Conservation (phyloP, 371 early-diverging fungal genomes). For the Syncephalastrum monosporum region DNA sequence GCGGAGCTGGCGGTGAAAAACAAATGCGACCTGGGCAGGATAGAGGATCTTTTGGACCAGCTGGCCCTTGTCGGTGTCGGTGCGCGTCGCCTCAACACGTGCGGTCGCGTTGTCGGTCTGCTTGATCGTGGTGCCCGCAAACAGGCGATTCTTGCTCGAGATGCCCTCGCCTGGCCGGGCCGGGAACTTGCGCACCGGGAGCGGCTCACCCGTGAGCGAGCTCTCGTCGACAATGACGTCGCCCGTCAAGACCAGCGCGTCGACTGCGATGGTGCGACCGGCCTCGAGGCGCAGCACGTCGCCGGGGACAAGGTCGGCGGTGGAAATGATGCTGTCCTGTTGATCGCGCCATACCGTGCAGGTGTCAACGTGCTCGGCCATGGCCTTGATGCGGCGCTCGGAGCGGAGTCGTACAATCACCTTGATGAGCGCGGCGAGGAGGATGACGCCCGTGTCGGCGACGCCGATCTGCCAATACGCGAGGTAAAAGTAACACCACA, state of each 20-base stretch:
- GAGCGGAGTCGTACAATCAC: slow-evolving; percentile 57
- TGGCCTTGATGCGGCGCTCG: slow-evolving; percentile 57
- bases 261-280: slow-evolving; percentile 54
- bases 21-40: slow-evolving; percentile 67
- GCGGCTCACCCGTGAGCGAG: slow-evolving; percentile 59
- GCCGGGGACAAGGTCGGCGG: slow-evolving; percentile 64
- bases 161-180: slow-evolving; percentile 19
- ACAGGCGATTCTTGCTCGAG: slow-evolving; percentile 22
- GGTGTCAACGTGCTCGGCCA: slow-evolving; percentile 55
- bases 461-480: slow-evolving; percentile 72
- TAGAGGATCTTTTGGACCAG: slow-evolving; percentile 79
- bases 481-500: slow-evolving; percentile 69
- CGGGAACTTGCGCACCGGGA: slow-evolving; percentile 54
- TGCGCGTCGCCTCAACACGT: slow-evolving; percentile 74
- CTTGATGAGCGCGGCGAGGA: slow-evolving; percentile 65
- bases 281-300: slow-evolving; percentile 55
- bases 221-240: slow-evolving; percentile 70
- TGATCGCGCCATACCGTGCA: slow-evolving; percentile 51
- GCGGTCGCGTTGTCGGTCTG: slow-evolving; percentile 35
- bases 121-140: slow-evolving; percentile 40
- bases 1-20: slow-evolving; percentile 73
- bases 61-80: slow-evolving; percentile 77
- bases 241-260: slow-evolving; percentile 62
- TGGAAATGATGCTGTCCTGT: slow-evolving; percentile 43
- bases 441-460: slow-evolving; percentile 63